These are phyloP conservation scores for Acanthamoeba royreba DNA, from an alignment of 208 protist genomes.

Conservation along the genomic window DNA sequence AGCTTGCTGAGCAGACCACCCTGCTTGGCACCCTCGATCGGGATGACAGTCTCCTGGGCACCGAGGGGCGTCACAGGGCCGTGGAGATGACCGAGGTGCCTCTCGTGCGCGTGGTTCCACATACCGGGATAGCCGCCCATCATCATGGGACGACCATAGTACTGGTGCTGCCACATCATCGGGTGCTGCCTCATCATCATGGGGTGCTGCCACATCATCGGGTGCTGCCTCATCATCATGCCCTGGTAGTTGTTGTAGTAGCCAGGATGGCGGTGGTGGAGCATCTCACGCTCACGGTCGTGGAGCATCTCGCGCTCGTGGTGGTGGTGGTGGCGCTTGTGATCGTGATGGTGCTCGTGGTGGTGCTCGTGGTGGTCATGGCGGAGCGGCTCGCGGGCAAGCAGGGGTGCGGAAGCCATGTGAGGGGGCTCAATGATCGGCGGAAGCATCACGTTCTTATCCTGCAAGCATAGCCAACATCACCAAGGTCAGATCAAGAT, in stretches of 20 bases:
- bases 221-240: not conserved
- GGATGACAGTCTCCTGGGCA: not conserved
- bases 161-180: not conserved
- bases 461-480: no score
- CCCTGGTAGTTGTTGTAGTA: not conserved
- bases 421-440: not conserved
- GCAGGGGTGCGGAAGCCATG: not conserved
- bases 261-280: not conserved
- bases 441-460: no score
- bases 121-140: not conserved
- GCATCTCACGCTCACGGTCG: not conserved
- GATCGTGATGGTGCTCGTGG: not conserved
- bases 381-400: not conserved
- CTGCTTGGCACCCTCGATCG: not conserved
- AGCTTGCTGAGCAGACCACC: not conserved
- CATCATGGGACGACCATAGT: not conserved
- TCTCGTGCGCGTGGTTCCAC: not conserved
- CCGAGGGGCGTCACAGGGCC: not conserved
- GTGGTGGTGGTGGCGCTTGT: not conserved
- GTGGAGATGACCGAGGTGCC: not conserved
- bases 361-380: no score
- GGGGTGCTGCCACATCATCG: no score
- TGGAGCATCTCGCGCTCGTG: not conserved
- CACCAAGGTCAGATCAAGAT: no score
- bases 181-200: not conserved